phyloP scores from a whole-genome alignment of 768 basidiomycete genomes.

The Russula griseocarnosa region DNA sequence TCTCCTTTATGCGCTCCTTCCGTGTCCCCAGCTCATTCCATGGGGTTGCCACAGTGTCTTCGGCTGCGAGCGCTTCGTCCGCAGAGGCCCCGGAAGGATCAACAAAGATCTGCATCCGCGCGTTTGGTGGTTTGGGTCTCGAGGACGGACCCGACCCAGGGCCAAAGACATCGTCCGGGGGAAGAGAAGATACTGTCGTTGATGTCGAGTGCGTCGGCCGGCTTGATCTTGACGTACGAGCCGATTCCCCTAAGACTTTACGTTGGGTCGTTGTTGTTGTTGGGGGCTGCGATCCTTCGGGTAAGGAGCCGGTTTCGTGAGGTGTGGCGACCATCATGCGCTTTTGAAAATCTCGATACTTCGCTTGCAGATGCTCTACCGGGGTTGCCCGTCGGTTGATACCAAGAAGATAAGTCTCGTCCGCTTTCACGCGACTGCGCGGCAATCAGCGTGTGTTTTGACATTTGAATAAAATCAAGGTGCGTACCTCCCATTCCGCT shows the following conservation, averaged over 20 bases:
- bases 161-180: constrained; percentile 34
- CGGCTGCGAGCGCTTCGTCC: constrained; percentile 43
- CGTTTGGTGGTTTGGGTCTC: constrained; percentile 47
- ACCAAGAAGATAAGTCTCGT: constrained; percentile 82
- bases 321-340: constrained; percentile 67
- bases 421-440: constrained; percentile 79
- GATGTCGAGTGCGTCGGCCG: constrained; percentile 32
- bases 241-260: constrained; percentile 45
- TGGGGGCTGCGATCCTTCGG: constrained; percentile 36
- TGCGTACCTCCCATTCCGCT: constrained; percentile 73
- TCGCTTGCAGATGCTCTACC: constrained; percentile 69
- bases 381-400: constrained; percentile 80
- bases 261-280: constrained; percentile 38
- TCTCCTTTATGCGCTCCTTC: constrained; percentile 75
- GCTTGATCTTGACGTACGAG: constrained; percentile 33
- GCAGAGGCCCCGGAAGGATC: constrained; percentile 60
- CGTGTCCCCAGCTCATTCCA: constrained; percentile 77
- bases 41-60: constrained; percentile 37
- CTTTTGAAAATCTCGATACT: constrained; percentile 85
- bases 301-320: constrained; percentile 28
- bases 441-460: constrained; percentile 8
- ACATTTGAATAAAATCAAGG: constrained; percentile 27
- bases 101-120: constrained; percentile 65
- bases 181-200: constrained; percentile 28
- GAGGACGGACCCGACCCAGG: constrained; percentile 30